These are phyloP conservation scores for Rhizopogon salebrosus DNA, from an alignment of 768 basidiomycete species.

Conservation along the genomic window DNA sequence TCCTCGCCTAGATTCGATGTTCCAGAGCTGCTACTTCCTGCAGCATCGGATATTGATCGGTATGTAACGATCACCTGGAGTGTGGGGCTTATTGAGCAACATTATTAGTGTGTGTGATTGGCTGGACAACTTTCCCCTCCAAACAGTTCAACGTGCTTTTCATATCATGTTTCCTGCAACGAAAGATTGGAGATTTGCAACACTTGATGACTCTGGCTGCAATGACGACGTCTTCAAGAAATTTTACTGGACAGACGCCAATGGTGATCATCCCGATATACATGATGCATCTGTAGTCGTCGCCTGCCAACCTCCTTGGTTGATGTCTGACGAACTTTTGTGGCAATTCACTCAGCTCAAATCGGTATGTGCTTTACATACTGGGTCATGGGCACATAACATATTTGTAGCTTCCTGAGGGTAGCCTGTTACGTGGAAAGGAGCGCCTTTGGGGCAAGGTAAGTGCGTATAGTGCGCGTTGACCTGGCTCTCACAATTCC, in stretches of 20 bases:
- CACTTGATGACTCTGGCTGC: conserved; percentile 25
- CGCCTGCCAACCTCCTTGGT: conserved; percentile 59
- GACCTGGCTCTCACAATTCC: conserved; percentile 6
- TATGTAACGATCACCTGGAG: conserved; percentile 4
- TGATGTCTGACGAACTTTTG: conserved; percentile 49
- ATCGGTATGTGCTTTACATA: conserved; percentile 12
- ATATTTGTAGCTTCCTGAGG: conserved; percentile 19
- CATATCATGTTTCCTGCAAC: conserved; percentile 42
- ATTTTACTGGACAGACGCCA: conserved; percentile 37
- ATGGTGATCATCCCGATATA: conserved; percentile 19
- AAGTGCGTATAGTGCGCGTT: background rate
- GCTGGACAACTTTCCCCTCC: conserved; percentile 29
- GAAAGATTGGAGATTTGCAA: conserved; percentile 37
- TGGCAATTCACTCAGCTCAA: conserved; percentile 43
- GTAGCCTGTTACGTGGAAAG: conserved; percentile 36
- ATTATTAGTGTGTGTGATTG: conserved; percentile 23
- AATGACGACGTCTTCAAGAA: conserved; percentile 40
- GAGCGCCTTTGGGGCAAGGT: conserved; percentile 63
- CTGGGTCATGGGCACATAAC: background rate
- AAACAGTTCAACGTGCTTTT: conserved; percentile 30
- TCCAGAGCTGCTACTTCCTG: conserved; percentile 18
- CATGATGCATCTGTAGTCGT: conserved; percentile 37
- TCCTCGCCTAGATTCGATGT: conserved; percentile 26
- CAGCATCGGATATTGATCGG: conserved; percentile 29
- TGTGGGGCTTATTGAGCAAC: background rate